Base-by-base conservation (phyloP, 2,329 filamentous ascomycete species). In the Lachnellula suecica region DNA sequence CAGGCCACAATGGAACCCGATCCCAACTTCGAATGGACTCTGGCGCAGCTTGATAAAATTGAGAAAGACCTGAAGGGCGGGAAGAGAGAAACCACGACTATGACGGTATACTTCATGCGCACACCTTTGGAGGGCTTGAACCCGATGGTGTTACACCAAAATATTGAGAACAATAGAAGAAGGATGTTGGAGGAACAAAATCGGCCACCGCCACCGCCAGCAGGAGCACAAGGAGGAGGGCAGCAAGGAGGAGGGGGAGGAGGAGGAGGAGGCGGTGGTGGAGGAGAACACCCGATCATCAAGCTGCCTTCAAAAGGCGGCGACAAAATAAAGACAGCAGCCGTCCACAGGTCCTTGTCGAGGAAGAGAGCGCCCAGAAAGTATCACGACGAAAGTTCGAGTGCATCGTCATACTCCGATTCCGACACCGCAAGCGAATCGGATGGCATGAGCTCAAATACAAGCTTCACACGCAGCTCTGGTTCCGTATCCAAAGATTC, bases 101-200 rank as follows among this genome's bases (percentile, higher is more conserved):
- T 68, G 44, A 64, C 58, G 2, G 53, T 66, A 10, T 66, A 62
- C 50, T 51, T 65, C 15, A 63, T 59, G 48, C 57, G 63, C 7
- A 45, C 56, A 15, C 59, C 63, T 7, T 31, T 25, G 1, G 44
- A 52, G n/a, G 56, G 58, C 23, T 2, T 59, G 27, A 58, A 61
- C 35, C 42, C 60, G 1, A 48, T 60, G 3, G 49, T 44, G 2
- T 11, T 68, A 4, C 59, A 54, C 20, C 50, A 60, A 19, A 29
- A 48, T 8, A 52, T 61, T 3, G 63, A 66, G 27, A 59, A 38
- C 24, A 50, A 41, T 11, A 60, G 54, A 44, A 34, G 24, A 19
- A 57, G 59, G 20, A 54, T 25, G 35, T 38, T 45, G 19, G 29
- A 49, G 17, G n/a, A n/a, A n/a, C n/a, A n/a, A n/a, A n/a, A n/a